Base-by-base conservation (phyloP, 2,329 filamentous ascomycete species). In the Cytospora paraplurivora region DNA sequence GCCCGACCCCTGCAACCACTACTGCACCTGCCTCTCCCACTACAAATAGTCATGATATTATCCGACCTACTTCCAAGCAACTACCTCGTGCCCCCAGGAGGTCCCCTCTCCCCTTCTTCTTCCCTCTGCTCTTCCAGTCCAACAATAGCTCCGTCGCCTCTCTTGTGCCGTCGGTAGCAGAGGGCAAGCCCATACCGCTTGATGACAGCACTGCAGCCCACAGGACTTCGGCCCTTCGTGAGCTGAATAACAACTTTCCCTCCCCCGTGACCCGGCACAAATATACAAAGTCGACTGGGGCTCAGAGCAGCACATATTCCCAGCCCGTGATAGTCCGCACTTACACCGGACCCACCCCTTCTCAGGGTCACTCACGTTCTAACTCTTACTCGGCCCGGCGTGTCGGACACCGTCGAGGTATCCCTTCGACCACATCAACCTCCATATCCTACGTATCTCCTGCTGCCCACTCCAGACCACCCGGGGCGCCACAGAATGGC, bases 251-350 rank as follows among this genome's bases (percentile, higher is more conserved):
- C 70, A 82, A 81, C 68, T 85, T 84, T 63, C 83, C 84, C 7
- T 84, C 81, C 8, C 69, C 69, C 2, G 69, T 72, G 37, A 69
- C 69, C 57, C 80, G 81, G 52, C 84, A 83, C 71, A 81, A 79
- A 67, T 85, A 83, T 76, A 77, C 82, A 64, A 83, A 85, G 72
- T 83, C 83, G 32, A 81, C 81, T 13, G 81, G 82, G 12, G 80
- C 85, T 19, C 78, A 82, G 69, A 85, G 76, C 73, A 84, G 79
- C 67, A 87, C 85, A 47, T 87, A 85, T 70, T 87, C 83, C 3
- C 85, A 88, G 66, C 86, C 86, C n/a, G 85, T 88, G 62, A 83
- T 88, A 47, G 86, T 88, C 32, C 81, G 85, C 63, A 88, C 85
- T 56, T 88, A 88, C 71, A 85, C 83, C 51, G 81, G 83, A 1